Evolutionary conservation across 148 eudicot genomes (phyloP), one percentile per base, ranked within the genome.

Genomic region (Rhododendron henanense): DNA sequence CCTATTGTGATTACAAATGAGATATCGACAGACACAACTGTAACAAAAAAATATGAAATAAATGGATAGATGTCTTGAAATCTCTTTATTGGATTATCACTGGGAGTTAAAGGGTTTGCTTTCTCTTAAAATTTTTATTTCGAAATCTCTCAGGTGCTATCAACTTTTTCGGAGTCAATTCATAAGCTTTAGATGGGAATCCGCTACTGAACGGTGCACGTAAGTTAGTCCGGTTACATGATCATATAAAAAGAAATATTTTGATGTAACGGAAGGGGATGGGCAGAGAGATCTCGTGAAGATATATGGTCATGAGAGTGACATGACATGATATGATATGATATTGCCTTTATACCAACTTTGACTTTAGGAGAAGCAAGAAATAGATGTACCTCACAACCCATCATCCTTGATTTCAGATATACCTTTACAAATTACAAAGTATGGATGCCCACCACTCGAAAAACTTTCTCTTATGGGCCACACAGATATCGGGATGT

Each of bases 211-310:
- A 55, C 2, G 10, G 0, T 19, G 25, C 9, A 1, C n/a, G 10
- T 1, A 59, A 21, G 21, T 18, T 4, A 55, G 23, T 18, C 16
- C 6, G 16, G 0, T 16, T 55, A 4, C 21, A 0, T 55, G 16
- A 59, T 59, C 6, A 55, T 3, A 25, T 31, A 15, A 48, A 79
- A n/a, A 57, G 33, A 82, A 18, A 23, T 5, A 4, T 48, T 47
- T 57, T 71, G 85, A 71, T 48, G 85, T 73, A 84, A 84, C 35
- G 63, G 63, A 9, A 78, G 75, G 74, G 63, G 85, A 33, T 33
- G 76, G 53, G 65, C 61, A 84, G 50, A 47, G 85, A 41, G 18
- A 25, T 41, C 77, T 44, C 85, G 85, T 65, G 85, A 67, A 65
- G 45, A 41, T 10, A 25, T 63, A 61, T 45, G 57, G 85, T 83